Base-by-base conservation (phyloP, 805 yeast genomes). In the Metschnikowia colocasiae region DNA sequence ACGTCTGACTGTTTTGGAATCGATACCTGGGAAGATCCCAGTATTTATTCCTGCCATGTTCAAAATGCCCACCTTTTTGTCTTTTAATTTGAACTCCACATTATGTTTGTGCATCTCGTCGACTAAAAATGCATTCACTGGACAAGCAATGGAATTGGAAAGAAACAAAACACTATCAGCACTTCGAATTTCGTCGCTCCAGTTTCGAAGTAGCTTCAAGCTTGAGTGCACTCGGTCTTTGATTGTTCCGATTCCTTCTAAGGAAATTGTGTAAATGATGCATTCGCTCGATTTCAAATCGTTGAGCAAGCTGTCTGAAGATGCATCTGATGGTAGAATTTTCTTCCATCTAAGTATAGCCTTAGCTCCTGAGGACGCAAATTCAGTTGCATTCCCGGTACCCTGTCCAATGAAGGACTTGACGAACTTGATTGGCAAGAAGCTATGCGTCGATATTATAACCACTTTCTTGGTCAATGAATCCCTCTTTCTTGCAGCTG, bases 161-260 rank as follows among this genome's bases (percentile, higher is more conserved):
- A 61, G 67, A 16, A 69, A 46, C 43, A 59, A 64, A 2, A 71
- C 43, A 30, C 65, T 64, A 49, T 72, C 75, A 40, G 69, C 48
- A 5, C 54, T 54, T 13, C 53, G 54, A 3, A 72, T 55, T 10
- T 55, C 46, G 10, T 52, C 58, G 10, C 43, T 44, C 77, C 77
- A 72, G 47, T 69, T 71, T 10, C 52, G 48, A 9, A 72, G 52
- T 7, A 72, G 48, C 36, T 53, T 46, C 13, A 57, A 42, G 31
- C 65, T 56, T 33, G 58, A 52, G 7, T 58, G 56, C 4, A 60
- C 67, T 35, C 75, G 48, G 10, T 64, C 63, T 6, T 54, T 52
- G 15, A 68, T 60, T 23, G 57, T 60, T 4, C 76, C 76, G 43
- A 63, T 64, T 1, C 77, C 75, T 42, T 72, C 77, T 8, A 72